Percentiles rank a stretch among this genome's conserved stretches.
These are phyloP conservation scores for Mycena metata DNA, from an alignment of 768 basidiomycete species.

Conservation along the genomic window DNA sequence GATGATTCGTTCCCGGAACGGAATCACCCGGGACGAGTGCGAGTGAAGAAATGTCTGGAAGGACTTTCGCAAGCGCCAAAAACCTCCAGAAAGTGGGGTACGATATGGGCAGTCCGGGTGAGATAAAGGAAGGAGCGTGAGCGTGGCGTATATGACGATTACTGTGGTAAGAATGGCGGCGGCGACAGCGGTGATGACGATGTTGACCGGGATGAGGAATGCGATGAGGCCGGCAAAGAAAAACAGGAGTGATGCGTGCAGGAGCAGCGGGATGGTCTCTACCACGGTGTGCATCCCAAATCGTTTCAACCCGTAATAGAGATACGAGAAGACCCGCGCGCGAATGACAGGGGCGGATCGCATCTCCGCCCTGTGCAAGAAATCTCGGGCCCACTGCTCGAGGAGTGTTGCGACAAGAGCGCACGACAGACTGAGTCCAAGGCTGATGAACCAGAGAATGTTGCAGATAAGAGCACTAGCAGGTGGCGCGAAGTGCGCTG, in stretches of 20 bases:
- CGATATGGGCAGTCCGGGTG: not conserved
- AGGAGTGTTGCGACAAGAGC: not conserved
- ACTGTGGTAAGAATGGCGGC: not conserved
- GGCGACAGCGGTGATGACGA: not conserved
- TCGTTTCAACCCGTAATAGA: not conserved
- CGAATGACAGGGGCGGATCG: no score
- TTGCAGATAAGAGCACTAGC: not conserved
- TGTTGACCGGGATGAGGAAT: not conserved
- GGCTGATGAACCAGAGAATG: conserved; percentile 1
- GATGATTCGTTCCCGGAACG: not conserved
- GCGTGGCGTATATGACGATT: not conserved
- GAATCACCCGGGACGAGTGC: no score
- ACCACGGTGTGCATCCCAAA: not conserved
- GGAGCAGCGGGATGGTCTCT: not conserved
- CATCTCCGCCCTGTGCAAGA: no score
- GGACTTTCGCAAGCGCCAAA: no score
- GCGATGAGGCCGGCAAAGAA: not conserved
- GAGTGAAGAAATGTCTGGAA: not conserved
- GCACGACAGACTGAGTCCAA: conserved; percentile 1
- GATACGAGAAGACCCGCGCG: not conserved
- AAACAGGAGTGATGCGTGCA: not conserved
- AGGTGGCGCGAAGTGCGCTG: not conserved
- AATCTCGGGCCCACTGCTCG: not conserved
- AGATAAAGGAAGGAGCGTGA: not conserved
- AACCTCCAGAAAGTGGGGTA: not conserved